Percentiles rank a stretch among this genome's conserved stretches.
Conservation (phyloP, 257 asterid genomes). For the Nicotiana obtusifolia region DNA sequence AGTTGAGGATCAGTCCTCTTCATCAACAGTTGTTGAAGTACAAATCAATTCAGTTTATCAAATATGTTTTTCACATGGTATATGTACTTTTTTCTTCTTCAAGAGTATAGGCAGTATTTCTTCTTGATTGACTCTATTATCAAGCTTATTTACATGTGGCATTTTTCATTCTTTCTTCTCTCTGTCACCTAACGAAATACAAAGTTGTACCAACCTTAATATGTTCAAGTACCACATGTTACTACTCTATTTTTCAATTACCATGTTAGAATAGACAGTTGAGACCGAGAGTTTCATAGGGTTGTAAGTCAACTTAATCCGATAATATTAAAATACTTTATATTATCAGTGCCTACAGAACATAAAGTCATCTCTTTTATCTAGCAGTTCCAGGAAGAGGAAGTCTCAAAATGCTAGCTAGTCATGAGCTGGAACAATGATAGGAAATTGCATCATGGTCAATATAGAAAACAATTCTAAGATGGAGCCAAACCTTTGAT, state of each 20-base stretch:
- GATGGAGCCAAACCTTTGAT: slow-evolving; percentile 3
- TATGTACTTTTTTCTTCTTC: neutral
- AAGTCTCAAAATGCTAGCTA: neutral
- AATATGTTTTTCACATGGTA: neutral
- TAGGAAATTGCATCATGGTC: neutral
- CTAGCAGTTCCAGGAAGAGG: neutral
- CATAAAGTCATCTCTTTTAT: neutral
- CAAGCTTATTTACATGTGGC: neutral
- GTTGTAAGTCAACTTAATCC: neutral
- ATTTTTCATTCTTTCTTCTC: neutral
- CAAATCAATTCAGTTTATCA: neutral
- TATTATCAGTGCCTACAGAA: neutral
- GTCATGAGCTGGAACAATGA: neutral
- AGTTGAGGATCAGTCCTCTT: neutral
- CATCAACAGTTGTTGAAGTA: slow-evolving; percentile 5
- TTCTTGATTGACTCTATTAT: neutral
- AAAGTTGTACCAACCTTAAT: neutral
- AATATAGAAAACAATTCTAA: slow-evolving; percentile 1
- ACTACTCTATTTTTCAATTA: neutral
- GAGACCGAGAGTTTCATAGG: no score
- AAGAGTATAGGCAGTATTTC: neutral
- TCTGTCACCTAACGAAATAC: no score
- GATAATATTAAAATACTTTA: neutral
- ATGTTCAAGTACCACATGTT: neutral
- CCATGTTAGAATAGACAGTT: neutral